Evolutionary conservation across 2,329 filamentous ascomycete genomes (phyloP), one percentile per base, ranked within the genome.

Genomic region (Coniochaeta pulveracea): DNA sequence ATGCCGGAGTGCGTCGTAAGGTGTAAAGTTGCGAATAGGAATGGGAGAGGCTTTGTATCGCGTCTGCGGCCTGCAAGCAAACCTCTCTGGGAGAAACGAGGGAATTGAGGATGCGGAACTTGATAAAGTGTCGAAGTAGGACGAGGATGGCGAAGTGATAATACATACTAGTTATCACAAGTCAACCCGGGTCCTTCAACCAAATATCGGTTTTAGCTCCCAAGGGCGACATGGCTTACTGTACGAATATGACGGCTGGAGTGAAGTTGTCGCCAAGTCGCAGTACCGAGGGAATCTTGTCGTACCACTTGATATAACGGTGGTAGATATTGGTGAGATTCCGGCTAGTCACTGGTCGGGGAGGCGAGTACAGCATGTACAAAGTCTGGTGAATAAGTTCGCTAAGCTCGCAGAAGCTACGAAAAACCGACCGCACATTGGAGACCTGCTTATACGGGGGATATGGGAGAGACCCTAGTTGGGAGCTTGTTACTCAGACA

Each of bases 111-210:
- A 82, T 72, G 9, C 61, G 61, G 6, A 76, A 47, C 41, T 73
- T 82, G 47, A 84, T 76, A 23, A 85, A 63, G 0, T 81, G 81
- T 6, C 81, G 67, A 49, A 85, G 85, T 2, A 86, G 66, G n/a
- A 84, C 66, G 0, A 81, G 53, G n/a, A 79, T 76, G 19, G 74
- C 69, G 40, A 76, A 78, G 45, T 82, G 69, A 47, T 81, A 80
- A 40, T 81, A 75, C 76, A 82, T 78, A 49, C 74, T 78, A 37
- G 5, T n/a, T 2, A 24, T 24, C 9, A 14, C 7, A 15, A 14
- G 25, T 6, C 7, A 9, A 15, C 10, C 21, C n/a, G n/a, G 8
- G 21, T 23, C 21, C n/a, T 23, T 12, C 25, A 27, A 6, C 7
- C 7, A 8, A 15, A 14, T 8, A 27, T 12, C 25, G 10, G 9